Percentiles rank a stretch among this genome's conserved stretches.
Conservation (phyloP, 148 eudicot genomes). For the Cornus controversa region DNA sequence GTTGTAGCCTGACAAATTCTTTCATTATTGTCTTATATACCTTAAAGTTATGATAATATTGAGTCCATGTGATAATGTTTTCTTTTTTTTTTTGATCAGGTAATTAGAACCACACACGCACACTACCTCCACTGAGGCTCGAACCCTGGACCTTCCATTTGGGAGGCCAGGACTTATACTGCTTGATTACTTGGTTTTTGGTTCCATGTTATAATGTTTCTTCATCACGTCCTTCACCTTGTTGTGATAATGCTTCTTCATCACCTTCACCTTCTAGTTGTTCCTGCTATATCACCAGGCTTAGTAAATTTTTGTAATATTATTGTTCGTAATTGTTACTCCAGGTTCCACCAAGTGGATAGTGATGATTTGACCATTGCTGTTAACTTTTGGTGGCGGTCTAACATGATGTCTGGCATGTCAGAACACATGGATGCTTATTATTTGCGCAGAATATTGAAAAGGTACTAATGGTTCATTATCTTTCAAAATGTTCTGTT, state of each 20-base stretch:
- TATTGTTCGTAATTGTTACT: constrained; percentile 17
- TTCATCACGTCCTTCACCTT: neutral
- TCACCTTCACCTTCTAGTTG: neutral
- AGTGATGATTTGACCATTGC: constrained; percentile 87
- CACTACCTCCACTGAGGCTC: too few species aligned
- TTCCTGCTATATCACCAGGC: neutral
- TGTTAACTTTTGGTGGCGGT: constrained; percentile 95
- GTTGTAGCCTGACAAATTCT: neutral
- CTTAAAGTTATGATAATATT: too few species aligned
- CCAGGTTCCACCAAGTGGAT: constrained; percentile 94
- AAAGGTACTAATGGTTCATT: constrained; percentile 50
- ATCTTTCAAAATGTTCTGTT: constrained; percentile 1
- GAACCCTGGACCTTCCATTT: too few species aligned
- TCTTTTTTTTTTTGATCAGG: too few species aligned
- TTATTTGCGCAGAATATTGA: constrained; percentile 75
- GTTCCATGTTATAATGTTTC: neutral
- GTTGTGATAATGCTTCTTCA: too few species aligned
- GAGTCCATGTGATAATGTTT: neutral
- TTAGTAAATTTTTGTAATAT: neutral
- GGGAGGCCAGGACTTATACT: too few species aligned
- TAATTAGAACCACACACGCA: too few species aligned
- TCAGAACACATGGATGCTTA: constrained; percentile 92
- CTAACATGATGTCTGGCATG: constrained; percentile 63
- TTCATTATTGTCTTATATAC: neutral
- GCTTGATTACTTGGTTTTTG: too few species aligned